Conservation (phyloP, 495 filamentous ascomycete species). For the Lophiostoma macrostomum region DNA sequence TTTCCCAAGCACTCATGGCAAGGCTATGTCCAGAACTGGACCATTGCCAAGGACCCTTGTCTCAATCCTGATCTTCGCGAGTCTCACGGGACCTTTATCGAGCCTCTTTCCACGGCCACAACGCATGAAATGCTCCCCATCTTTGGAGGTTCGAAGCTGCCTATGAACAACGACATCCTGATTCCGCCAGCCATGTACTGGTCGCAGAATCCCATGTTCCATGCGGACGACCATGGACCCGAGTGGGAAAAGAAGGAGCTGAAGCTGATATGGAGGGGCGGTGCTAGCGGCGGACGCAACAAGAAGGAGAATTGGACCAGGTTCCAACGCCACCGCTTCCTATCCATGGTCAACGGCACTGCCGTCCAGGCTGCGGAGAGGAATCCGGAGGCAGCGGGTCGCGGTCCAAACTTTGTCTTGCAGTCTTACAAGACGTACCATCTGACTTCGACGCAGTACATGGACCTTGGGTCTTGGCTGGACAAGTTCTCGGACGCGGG, state of each 20-base stretch:
- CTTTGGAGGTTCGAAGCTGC: conserved; percentile 75
- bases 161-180: conserved; percentile 78
- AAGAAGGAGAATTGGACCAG: conserved; percentile 59
- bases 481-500: conserved; percentile 33
- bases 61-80: conserved; percentile 40
- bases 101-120: conserved; percentile 58
- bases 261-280: conserved; percentile 65
- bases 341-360: conserved; percentile 67
- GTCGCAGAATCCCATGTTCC: conserved; percentile 62
- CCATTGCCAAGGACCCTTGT: conserved; percentile 38
- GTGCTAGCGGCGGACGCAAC: conserved; percentile 66
- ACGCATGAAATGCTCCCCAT: conserved; percentile 62
- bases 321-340: conserved; percentile 72
- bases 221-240: conserved; percentile 43
- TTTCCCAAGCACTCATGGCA: conserved; percentile 32
- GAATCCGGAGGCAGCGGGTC: conserved; percentile 12
- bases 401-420: conserved; percentile 36
- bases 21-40: conserved; percentile 43
- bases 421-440: conserved; percentile 34
- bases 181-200: conserved; percentile 82
- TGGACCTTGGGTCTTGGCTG: conserved; percentile 38
- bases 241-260: conserved; percentile 60
- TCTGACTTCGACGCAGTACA: conserved; percentile 24
- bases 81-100: conserved; percentile 68
- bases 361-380: conserved; percentile 46